Conservation (phyloP, 306 rosid species). For the Mimosa pudica region DNA sequence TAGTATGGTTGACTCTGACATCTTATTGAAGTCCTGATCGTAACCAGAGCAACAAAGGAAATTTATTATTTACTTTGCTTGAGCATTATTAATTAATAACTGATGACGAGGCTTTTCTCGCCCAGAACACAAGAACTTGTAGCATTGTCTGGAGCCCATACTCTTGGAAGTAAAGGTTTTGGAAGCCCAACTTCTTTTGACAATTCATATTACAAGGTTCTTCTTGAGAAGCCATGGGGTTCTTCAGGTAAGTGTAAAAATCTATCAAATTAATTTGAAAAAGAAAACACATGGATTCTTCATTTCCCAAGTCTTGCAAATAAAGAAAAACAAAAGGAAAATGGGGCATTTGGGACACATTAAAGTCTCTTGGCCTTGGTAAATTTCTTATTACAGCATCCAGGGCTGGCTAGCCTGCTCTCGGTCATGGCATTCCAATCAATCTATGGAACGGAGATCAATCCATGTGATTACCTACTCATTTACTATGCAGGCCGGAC, state of each 20-base stretch:
- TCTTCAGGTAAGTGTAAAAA: constrained; percentile 58
- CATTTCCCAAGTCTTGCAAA: constrained; percentile 18
- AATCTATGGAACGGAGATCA: constrained; percentile 22
- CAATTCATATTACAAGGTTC: constrained; percentile 86
- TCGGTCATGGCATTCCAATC: constrained; percentile 27
- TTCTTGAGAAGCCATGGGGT: constrained; percentile 74
- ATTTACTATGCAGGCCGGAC: constrained; percentile 1
- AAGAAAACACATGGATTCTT: no score
- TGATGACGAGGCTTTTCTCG: constrained; percentile 34
- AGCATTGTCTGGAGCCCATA: constrained; percentile 96
- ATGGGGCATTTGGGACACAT: constrained; percentile 11
- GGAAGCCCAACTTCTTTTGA: constrained; percentile 84
- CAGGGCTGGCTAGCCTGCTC: constrained; percentile 16
- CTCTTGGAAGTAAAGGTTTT: constrained; percentile 91
- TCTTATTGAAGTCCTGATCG: constrained; percentile 11
- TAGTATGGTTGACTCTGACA: constrained; percentile 15
- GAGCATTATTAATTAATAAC: constrained; percentile 15
- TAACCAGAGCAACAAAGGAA: constrained; percentile 25
- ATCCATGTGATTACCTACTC: constrained; percentile 3
- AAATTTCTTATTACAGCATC: no score
- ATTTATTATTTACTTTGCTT: constrained; percentile 15
- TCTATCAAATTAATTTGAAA: constrained; percentile 19
- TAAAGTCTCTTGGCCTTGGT: no score
- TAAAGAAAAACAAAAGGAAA: constrained; percentile 22
- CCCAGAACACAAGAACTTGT: constrained; percentile 86